Evolutionary conservation across 306 rosid genomes (phyloP).

Genomic region (Cucurbita ficifolia): DNA sequence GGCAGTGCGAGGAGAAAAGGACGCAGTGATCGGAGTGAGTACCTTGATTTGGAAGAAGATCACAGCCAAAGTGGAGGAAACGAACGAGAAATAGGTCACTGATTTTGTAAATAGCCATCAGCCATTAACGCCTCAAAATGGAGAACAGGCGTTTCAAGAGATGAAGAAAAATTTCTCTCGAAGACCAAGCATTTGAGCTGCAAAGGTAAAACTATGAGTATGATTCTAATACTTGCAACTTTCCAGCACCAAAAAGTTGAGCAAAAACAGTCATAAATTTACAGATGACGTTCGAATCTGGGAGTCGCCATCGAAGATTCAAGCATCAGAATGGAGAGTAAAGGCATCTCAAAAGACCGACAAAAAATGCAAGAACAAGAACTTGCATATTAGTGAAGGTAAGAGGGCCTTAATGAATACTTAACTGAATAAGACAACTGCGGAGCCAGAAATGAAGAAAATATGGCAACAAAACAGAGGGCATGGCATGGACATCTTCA

Average conservation of each 20-base stretch:
- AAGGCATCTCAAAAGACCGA: neutral
- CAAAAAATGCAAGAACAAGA: neutral
- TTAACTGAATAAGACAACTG: constrained; percentile 21
- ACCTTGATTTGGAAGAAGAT: constrained; percentile 32
- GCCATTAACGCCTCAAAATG: constrained; percentile 9
- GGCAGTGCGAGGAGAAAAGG: neutral
- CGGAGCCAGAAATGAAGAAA: neutral
- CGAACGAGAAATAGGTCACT: constrained; percentile 11
- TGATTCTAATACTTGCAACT: neutral
- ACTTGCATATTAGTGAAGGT: neutral
- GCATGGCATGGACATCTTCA: constrained; percentile 2
- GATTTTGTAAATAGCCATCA: neutral
- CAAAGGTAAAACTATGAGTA: constrained; percentile 21
- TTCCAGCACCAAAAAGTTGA: neutral
- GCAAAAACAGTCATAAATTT: neutral
- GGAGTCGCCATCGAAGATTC: constrained; percentile 1
- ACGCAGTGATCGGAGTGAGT: constrained; percentile 49
- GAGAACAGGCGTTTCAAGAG: neutral
- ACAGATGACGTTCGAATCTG: constrained; percentile 14
- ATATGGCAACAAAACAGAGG: neutral
- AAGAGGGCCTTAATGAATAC: constrained; percentile 26
- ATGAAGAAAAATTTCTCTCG: neutral
- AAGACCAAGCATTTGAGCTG: neutral
- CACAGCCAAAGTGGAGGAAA: neutral
- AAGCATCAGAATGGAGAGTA: constrained; percentile 7